Evolutionary conservation across 2,329 filamentous ascomycete genomes (phyloP).

Genomic region (Aspergillus sp.): DNA sequence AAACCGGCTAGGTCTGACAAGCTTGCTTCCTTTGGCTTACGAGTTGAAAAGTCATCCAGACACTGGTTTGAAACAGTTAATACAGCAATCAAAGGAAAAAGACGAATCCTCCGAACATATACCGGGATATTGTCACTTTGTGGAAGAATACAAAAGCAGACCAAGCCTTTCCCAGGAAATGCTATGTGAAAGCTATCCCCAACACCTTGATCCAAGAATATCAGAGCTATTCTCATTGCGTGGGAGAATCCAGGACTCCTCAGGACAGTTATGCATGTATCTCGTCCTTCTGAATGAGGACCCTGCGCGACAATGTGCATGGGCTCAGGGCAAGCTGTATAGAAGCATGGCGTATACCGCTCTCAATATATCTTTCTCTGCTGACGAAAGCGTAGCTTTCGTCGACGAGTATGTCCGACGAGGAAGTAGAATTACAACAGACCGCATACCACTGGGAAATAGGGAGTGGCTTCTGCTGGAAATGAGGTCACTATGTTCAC

Average conservation of each 20-base stretch:
- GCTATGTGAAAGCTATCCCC: conserved; percentile 7
- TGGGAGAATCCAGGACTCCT: conserved; percentile 21
- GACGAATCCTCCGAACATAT: conserved; percentile 16
- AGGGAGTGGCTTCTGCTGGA: conserved; percentile 21
- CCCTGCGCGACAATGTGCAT: conserved; percentile 57
- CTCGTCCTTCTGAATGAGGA: conserved; percentile 65
- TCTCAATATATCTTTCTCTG: conserved; percentile 42
- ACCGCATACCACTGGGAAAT: conserved; percentile 28
- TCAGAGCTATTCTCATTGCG: conserved; percentile 55
- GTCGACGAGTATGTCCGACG: conserved; percentile 41
- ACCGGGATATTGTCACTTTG: conserved; percentile 32
- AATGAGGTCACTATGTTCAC: conserved; percentile 22
- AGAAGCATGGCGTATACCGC: conserved; percentile 59
- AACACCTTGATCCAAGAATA: conserved; percentile 50
- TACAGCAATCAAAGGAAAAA: conserved; percentile 33
- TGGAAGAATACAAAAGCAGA: conserved; percentile 38
- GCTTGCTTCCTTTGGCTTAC: conserved; percentile 43
- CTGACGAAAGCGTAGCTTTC: conserved; percentile 18
- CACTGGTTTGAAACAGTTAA: conserved; percentile 31
- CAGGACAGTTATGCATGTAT: conserved; percentile 54
- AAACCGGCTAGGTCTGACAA: conserved; percentile 34
- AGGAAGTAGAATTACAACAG: conserved; percentile 37
- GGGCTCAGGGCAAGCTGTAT: conserved; percentile 55
- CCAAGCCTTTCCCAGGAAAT: conserved; percentile 13
- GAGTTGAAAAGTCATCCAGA: conserved; percentile 38